Evolutionary conservation across 495 filamentous ascomycete species (phyloP).

Genomic region (Neurospora sp.): DNA sequence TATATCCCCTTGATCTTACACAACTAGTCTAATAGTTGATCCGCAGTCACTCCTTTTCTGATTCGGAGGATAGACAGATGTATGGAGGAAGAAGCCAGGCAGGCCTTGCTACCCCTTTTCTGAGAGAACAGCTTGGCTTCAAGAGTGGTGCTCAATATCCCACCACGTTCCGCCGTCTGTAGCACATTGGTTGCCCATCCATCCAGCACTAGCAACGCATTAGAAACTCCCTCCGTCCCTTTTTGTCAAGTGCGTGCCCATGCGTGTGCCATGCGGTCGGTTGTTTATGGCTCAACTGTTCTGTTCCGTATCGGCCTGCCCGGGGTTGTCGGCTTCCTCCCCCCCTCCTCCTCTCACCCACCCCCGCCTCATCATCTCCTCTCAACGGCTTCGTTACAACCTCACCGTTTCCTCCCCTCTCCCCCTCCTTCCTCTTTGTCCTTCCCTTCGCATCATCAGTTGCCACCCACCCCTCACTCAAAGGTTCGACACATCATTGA

Average conservation of each 20-base stretch:
- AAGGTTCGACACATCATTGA: slow-evolving; percentile 23
- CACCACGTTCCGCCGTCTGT: not conserved
- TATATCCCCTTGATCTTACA: not conserved
- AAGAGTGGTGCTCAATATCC: not conserved
- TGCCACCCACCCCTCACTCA: not conserved
- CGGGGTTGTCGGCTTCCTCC: not conserved
- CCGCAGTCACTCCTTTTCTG: not conserved
- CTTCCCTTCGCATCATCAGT: not conserved
- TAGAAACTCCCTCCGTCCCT: not conserved
- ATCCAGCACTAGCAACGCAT: not conserved
- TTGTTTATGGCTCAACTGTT: not conserved
- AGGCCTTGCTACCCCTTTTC: not conserved
- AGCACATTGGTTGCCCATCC: not conserved
- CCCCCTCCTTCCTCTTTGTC: not conserved
- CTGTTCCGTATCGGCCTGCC: not conserved
- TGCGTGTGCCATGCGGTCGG: not conserved
- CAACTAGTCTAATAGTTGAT: not conserved
- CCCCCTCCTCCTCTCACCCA: not conserved
- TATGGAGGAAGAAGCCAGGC: not conserved
- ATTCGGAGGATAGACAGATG: not conserved
- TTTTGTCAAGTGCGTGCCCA: not conserved
- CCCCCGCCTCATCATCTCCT: not conserved
- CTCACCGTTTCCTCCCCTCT: not conserved
- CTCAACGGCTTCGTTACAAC: not conserved
- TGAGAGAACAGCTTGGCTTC: not conserved